Evolutionary conservation across 805 yeast species (phyloP).

Genomic region (Kodamaea kakaduensis): DNA sequence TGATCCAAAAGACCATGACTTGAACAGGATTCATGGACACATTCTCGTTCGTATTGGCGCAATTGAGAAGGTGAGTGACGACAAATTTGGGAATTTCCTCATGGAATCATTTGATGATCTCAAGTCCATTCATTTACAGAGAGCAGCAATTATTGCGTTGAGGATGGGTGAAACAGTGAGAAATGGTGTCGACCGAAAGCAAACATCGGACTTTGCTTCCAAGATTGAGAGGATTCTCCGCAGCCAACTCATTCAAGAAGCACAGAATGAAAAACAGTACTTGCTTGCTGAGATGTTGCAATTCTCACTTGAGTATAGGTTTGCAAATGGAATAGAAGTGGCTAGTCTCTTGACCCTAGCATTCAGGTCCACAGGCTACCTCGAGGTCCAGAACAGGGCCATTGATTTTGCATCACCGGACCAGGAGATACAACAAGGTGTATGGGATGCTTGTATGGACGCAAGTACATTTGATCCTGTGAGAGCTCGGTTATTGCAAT

Average conservation of each 20-base stretch:
- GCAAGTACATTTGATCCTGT: constrained; percentile 48
- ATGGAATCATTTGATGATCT: constrained; percentile 17
- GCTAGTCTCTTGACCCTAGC: constrained; percentile 27
- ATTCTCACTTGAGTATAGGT: constrained; percentile 12
- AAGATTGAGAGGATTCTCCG: too few relatives aligned
- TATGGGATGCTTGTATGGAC: too few relatives aligned
- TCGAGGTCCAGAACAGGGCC: constrained; percentile 17
- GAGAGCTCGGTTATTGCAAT: constrained; percentile 38
- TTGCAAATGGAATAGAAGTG: background rate
- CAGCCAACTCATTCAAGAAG: constrained; percentile 27
- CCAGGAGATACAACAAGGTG: too few relatives aligned
- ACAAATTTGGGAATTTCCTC: constrained; percentile 37
- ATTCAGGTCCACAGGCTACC: constrained; percentile 14
- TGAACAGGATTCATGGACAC: constrained; percentile 9
- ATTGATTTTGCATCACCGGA: too few relatives aligned
- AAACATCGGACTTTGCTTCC: too few relatives aligned
- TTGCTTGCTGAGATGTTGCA: background rate
- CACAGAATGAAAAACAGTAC: constrained; percentile 8
- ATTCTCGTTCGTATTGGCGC: constrained; percentile 18
- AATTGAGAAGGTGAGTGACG: constrained; percentile 15
- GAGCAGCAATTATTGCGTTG: constrained; percentile 3
- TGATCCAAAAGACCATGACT: constrained; percentile 5
- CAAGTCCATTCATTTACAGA: constrained; percentile 7
- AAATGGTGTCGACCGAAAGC: too few relatives aligned
- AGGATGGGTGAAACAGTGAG: too few relatives aligned